A percentile compares a stretch with the other conserved stretches of the same genome.
Conservation (phyloP, 2,329 filamentous ascomycete species). For the Hymenoscyphus albidus region DNA sequence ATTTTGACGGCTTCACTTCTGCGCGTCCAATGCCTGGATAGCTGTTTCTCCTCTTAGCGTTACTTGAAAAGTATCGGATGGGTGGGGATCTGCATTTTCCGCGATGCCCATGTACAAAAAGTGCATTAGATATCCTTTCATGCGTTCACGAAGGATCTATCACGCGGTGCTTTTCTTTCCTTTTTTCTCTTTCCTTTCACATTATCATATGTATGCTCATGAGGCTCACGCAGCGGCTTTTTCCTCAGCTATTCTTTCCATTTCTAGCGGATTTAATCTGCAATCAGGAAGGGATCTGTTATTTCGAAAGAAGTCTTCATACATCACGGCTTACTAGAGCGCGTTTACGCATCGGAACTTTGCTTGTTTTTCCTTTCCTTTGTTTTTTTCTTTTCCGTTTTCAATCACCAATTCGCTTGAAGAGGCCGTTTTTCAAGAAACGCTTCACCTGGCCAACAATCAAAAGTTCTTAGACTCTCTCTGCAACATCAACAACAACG, state of each 20-base stretch:
- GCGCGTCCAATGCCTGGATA: constrained; percentile 37
- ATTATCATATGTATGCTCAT: constrained; percentile 4
- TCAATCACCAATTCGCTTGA: not conserved
- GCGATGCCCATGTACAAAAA: constrained; percentile 38
- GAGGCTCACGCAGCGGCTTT: constrained; percentile 1
- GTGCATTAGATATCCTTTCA: constrained; percentile 38
- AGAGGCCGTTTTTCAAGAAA: constrained; percentile 10
- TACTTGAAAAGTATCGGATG: constrained; percentile 38
- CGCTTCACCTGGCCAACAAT: not conserved
- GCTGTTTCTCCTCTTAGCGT: constrained; percentile 38
- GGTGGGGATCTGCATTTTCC: constrained; percentile 37
- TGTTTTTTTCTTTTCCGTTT: constrained; percentile 13
- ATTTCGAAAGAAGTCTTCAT: not conserved
- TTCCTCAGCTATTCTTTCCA: constrained; percentile 1
- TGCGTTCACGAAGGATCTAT: constrained; percentile 36
- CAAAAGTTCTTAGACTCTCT: constrained; percentile 19
- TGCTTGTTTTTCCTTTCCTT: not conserved
- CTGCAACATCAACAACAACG: not conserved
- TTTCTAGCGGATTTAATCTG: not conserved
- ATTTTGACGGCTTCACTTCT: constrained; percentile 34
- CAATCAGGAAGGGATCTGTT: not conserved
- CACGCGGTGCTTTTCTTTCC: constrained; percentile 1
- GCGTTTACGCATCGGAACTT: constrained; percentile 1
- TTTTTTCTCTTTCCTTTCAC: not conserved
- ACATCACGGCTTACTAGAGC: constrained; percentile 5